These are phyloP conservation scores for Fusarium tricinctum DNA, from an alignment of 2,329 filamentous ascomycete genomes.

Conservation along the genomic window DNA sequence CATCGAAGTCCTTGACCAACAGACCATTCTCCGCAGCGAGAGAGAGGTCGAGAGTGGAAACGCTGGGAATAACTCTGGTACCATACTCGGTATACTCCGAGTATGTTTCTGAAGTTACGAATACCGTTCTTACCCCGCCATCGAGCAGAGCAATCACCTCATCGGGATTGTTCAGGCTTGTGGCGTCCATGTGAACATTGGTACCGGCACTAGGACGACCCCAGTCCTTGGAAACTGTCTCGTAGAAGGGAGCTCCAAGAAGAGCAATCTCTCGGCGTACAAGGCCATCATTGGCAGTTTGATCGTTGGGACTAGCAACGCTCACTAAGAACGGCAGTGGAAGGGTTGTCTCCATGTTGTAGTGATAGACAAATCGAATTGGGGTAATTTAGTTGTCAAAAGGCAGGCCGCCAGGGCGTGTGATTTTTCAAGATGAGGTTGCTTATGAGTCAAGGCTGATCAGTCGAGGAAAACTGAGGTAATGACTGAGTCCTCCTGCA, in stretches of 20 bases:
- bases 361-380: conserved; percentile 24
- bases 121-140: conserved; percentile 85
- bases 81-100: conserved; percentile 69
- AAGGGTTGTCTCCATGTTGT: conserved; percentile 73
- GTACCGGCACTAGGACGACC: conserved; percentile 65
- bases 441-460: conserved; percentile 45
- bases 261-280: conserved; percentile 70
- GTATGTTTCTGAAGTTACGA: conserved; percentile 80
- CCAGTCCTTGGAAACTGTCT: conserved; percentile 65
- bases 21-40: conserved; percentile 64
- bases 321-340: conserved; percentile 74
- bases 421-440: conserved; percentile 20
- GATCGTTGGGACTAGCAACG: conserved; percentile 65
- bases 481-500: conserved; percentile 50
- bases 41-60: conserved; percentile 62
- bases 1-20: conserved; percentile 67
- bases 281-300: conserved; percentile 66
- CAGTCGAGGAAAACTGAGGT: conserved; percentile 46
- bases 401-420: not conserved
- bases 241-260: conserved; percentile 71
- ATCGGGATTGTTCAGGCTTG: conserved; percentile 74
- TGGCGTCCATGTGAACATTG: conserved; percentile 82
- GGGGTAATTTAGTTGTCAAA: conserved; percentile 2
- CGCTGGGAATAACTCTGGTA: conserved; percentile 67
- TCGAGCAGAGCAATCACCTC: conserved; percentile 87